These are phyloP conservation scores for Teunomyces panamensis DNA, from an alignment of 805 yeast species.

Conservation along the genomic window DNA sequence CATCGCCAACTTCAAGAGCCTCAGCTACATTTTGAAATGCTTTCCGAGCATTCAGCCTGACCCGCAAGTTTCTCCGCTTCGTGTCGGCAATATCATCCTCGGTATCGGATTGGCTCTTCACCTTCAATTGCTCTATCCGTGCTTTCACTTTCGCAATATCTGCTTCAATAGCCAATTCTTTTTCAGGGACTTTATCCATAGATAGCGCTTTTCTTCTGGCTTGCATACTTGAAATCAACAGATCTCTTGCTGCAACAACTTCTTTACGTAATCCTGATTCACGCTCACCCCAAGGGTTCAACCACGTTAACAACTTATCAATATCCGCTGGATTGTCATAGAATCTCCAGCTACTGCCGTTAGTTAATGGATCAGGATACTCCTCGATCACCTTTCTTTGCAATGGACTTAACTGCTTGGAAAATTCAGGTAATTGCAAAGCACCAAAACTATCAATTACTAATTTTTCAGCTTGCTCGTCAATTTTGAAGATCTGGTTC, in stretches of 20 bases:
- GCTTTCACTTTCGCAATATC: conserved; percentile 33
- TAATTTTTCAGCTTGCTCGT: conserved; percentile 11
- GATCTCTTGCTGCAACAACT: conserved; percentile 49
- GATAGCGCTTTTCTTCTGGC: conserved; percentile 57
- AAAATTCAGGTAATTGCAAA: conserved; percentile 5
- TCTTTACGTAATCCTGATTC: conserved; percentile 69
- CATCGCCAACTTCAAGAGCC: conserved; percentile 24
- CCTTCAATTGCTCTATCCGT: conserved; percentile 14
- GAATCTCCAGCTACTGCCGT: conserved; percentile 64
- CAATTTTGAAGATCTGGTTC: conserved; percentile 13
- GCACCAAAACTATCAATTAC: conserved; percentile 39
- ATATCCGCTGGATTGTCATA: conserved; percentile 62
- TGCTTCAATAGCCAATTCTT: conserved; percentile 36
- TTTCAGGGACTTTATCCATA: conserved; percentile 38
- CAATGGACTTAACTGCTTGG: conserved; percentile 24
- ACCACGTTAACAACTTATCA: conserved; percentile 56
- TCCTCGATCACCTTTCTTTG: conserved; percentile 72
- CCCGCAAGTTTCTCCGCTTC: conserved; percentile 29
- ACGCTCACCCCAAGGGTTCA: conserved; percentile 71
- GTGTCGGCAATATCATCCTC: conserved; percentile 18
- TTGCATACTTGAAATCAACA: conserved; percentile 51
- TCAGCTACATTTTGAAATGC: conserved; percentile 16
- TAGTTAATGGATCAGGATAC: conserved; percentile 51
- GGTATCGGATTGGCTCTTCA: conserved; percentile 34
- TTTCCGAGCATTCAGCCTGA: conserved; percentile 3